Conservation (phyloP, 1,284 basidiomycete genomes). For the Sphagnurus paluster region DNA sequence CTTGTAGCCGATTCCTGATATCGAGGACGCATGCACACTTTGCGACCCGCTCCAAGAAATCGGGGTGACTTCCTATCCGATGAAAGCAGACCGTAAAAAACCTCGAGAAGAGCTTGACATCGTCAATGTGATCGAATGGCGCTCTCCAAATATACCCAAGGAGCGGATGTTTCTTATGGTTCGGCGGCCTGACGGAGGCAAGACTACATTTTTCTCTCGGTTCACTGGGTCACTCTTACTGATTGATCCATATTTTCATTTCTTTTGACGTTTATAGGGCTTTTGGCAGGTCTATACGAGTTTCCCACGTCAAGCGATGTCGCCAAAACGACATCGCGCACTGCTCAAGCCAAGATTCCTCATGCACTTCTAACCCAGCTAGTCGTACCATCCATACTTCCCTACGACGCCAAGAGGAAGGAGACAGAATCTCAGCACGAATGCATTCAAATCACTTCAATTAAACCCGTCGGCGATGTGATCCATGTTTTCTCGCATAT, state of each 20-base stretch:
- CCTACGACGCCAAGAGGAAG: slow-evolving; percentile 7
- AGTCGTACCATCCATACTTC: slow-evolving; percentile 29
- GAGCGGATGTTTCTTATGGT: slow-evolving; percentile 72
- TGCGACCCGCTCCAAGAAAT: slow-evolving; percentile 65
- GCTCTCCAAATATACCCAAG: slow-evolving; percentile 28
- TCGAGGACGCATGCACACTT: slow-evolving; percentile 74
- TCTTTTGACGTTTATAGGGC: slow-evolving; percentile 50
- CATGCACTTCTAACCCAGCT: slow-evolving; percentile 42
- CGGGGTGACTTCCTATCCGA: slow-evolving; percentile 77
- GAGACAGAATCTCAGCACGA: slow-evolving; percentile 2
- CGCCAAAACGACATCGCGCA: slow-evolving; percentile 34
- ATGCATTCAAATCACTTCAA: slow-evolving; percentile 40
- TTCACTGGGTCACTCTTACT: slow-evolving; percentile 1
- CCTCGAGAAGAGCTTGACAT: slow-evolving; percentile 83
- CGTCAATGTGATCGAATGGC: slow-evolving; percentile 87
- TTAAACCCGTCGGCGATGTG: slow-evolving; percentile 62
- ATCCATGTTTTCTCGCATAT: slow-evolving; percentile 91
- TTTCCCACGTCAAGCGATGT: slow-evolving; percentile 69
- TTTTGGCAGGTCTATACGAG: slow-evolving; percentile 86
- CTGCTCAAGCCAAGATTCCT: slow-evolving; percentile 37
- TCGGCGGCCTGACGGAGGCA: slow-evolving; percentile 83
- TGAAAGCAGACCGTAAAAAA: slow-evolving; percentile 85
- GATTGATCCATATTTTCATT: slow-evolving; percentile 8
- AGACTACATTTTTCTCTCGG: slow-evolving; percentile 16
- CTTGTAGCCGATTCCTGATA: slow-evolving; percentile 42